Percentiles rank a stretch among this genome's conserved stretches.
Evolutionary conservation across 1,284 basidiomycete species (phyloP).

Genomic region (Bondarzewia mesenterica): DNA sequence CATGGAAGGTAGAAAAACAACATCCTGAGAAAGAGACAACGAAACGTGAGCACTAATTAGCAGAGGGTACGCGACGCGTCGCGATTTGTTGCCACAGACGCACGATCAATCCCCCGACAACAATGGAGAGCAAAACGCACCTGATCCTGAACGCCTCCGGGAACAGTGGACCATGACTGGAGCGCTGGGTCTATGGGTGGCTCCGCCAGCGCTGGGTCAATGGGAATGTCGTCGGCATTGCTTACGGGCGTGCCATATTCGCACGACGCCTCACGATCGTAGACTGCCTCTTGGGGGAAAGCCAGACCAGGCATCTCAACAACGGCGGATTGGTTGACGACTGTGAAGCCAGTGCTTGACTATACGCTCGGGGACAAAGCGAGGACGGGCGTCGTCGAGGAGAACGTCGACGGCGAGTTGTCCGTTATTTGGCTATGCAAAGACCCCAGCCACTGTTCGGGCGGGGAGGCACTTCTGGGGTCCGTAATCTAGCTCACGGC

Average conservation of each 20-base stretch:
- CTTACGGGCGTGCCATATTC: constrained; percentile 48
- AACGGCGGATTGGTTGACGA: constrained; percentile 4
- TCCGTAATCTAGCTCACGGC: too few species aligned
- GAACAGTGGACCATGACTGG: constrained; percentile 23
- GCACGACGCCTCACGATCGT: constrained; percentile 43
- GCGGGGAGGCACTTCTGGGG: too few species aligned
- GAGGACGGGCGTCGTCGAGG: constrained; percentile 1
- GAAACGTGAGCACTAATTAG: constrained; percentile 9
- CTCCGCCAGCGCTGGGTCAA: constrained; percentile 58
- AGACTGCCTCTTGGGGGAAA: constrained; percentile 40
- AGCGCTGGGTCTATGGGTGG: constrained; percentile 45
- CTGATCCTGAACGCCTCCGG: constrained; percentile 17
- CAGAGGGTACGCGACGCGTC: constrained; percentile 26
- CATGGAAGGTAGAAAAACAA: constrained; percentile 7
- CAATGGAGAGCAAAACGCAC: too few species aligned
- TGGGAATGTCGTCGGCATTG: constrained; percentile 55
- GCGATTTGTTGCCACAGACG: too few species aligned
- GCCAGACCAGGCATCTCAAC: constrained; percentile 48
- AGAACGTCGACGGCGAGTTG: constrained; percentile 9
- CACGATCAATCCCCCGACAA: too few species aligned
- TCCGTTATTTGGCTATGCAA: constrained; percentile 3
- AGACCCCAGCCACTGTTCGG: not conserved
- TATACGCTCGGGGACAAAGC: constrained; percentile 2
- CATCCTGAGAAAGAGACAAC: constrained; percentile 10
- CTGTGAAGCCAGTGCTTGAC: constrained; percentile 7